Percentiles rank a stretch among this genome's conserved stretches.
Evolutionary conservation across 768 basidiomycete species (phyloP).

Genomic region (Auriscalpium microsporum): DNA sequence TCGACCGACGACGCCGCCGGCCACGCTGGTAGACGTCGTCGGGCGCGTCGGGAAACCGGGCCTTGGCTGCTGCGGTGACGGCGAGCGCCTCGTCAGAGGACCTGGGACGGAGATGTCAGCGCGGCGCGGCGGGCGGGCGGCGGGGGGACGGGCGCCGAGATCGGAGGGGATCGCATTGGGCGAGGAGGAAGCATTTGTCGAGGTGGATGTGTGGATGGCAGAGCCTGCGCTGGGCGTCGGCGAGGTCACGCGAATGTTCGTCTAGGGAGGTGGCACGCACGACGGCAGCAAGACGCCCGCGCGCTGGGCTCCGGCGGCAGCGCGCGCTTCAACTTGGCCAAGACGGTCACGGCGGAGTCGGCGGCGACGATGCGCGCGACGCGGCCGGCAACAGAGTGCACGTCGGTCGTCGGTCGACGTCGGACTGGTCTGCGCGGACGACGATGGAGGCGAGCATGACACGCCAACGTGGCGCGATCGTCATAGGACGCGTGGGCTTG

Average conservation of each 20-base stretch:
- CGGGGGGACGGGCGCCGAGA: constrained; percentile 28
- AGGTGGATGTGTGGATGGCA: constrained; percentile 62
- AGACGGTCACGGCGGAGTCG: neutral
- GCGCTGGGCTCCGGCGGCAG: neutral
- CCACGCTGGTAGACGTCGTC: constrained; percentile 46
- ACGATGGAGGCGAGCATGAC: neutral
- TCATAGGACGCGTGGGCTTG: no score
- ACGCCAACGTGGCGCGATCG: no score
- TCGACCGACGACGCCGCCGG: constrained; percentile 42
- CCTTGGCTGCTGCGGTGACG: constrained; percentile 45
- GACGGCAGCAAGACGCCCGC: neutral
- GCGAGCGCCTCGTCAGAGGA: constrained; percentile 48
- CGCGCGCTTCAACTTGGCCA: neutral
- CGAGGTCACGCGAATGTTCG: neutral
- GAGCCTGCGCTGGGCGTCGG: constrained; percentile 23
- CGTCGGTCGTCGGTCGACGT: neutral
- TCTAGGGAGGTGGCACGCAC: neutral
- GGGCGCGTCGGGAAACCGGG: constrained; percentile 32
- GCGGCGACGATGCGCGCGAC: neutral
- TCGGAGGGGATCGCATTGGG: constrained; percentile 40
- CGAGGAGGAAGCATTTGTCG: constrained; percentile 62
- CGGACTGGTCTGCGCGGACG: neutral
- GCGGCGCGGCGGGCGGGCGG: neutral
- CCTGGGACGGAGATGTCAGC: constrained; percentile 23
- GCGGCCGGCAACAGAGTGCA: neutral